Evolutionary conservation across 306 rosid genomes (phyloP), one percentile per base, ranked within the genome.

Genomic region (Cucumis sativus): DNA sequence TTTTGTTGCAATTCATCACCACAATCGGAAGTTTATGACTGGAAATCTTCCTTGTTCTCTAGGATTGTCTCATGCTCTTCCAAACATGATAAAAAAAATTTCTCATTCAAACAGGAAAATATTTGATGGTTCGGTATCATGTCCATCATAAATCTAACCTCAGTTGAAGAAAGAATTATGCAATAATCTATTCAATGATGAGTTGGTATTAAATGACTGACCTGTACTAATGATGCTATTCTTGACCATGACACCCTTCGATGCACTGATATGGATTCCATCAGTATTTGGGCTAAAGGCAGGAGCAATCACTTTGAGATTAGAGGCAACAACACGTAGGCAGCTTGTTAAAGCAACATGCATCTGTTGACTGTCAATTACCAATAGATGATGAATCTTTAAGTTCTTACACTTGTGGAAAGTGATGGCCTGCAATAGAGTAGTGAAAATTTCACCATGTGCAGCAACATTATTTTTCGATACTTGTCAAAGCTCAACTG

Each of bases 281-380:
- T 91, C 98, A 14, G 98, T 94, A 77, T 94, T 94, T 33, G 98
- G 97, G 80, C 98, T 94, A 76, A 21, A 59, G 63, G 86, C 80
- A 74, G 98, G 95, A 2, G 97, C 97, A 25, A 88, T 81, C 63
- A 92, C 91, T 57, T 69, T 76, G 77, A 94, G 91, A 77, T 82
- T 63, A 56, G 96, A 89, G 8, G 84, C 95, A 39, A 75, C 67
- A 74, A 94, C 96, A 9, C 92, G 84, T 78, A 80, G 88, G 74
- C 98, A 94, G 72, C 66, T 84, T 15, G 89, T 89, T 77, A 94
- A 84, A 65, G 91, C 77, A 77, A 92, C 52, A 84, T 94, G 97
- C 95, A 92, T 94, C 79, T 86, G 72, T 88, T 92, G 98, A 87
- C 97, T 92, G 82, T 94, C 83, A 79, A 92, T 74, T 78, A 92